Percentiles rank a stretch among this genome's conserved stretches.
Conservation (phyloP, 176 grass and related monocot species). For the Themeda triandra region DNA sequence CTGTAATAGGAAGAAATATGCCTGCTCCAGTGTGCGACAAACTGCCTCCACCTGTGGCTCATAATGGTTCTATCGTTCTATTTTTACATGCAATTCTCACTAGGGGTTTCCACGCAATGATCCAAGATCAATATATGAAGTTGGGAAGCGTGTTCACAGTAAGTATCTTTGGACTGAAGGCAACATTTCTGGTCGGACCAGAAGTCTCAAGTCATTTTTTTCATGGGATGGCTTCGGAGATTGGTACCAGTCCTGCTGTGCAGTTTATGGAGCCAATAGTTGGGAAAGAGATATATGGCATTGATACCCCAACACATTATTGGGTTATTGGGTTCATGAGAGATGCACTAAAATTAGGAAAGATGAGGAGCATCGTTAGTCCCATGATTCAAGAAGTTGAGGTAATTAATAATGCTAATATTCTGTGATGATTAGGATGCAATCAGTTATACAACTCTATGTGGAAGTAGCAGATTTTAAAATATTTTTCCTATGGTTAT, state of each 20-base stretch:
- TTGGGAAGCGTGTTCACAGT: slow-evolving; percentile 47
- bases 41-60: slow-evolving; percentile 6
- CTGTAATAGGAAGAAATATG: not conserved
- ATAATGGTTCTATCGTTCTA: not conserved
- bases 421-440: too few species aligned
- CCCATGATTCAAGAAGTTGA: too few species aligned
- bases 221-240: not conserved
- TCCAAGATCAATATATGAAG: slow-evolving; percentile 23
- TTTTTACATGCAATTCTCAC: slow-evolving; percentile 4
- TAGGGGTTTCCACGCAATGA: slow-evolving; percentile 13
- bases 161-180: slow-evolving; percentile 7
- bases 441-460: too few species aligned
- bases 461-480: too few species aligned
- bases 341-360: slow-evolving; percentile 32
- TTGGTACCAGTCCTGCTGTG: not conserved
- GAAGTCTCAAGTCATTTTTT: slow-evolving; percentile 32
- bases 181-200: slow-evolving; percentile 42
- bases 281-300: slow-evolving; percentile 27
- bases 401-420: too few species aligned
- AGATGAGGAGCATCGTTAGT: not conserved
- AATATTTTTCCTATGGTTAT: too few species aligned
- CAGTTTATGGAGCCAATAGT: slow-evolving; percentile 11
- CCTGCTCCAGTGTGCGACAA: not conserved
- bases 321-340: slow-evolving; percentile 35
- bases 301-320: not conserved